Evolutionary conservation across 345 rosid species (phyloP).

Genomic region (Passiflora organensis): DNA sequence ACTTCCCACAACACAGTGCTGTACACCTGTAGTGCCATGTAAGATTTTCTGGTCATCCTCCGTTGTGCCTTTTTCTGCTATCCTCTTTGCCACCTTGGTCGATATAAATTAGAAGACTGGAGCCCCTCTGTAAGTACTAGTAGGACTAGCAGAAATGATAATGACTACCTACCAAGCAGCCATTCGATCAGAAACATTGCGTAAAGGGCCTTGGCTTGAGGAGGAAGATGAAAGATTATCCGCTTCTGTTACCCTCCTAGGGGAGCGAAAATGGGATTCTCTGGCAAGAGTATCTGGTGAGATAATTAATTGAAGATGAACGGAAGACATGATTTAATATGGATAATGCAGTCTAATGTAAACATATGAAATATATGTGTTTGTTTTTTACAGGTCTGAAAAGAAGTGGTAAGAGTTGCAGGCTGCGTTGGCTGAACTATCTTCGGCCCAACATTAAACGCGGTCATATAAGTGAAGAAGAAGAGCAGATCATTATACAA

Average conservation of each 20-base stretch:
- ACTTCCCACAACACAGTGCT: conserved; percentile 35
- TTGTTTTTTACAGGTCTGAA: conserved; percentile 39
- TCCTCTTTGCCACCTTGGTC: conserved; percentile 14
- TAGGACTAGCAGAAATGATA: neutral
- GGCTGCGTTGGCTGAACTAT: conserved; percentile 71
- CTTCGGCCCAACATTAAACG: conserved; percentile 54
- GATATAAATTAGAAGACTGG: conserved; percentile 17
- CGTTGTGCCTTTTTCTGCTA: conserved; percentile 2
- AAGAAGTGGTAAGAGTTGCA: conserved; percentile 76
- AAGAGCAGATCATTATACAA: conserved; percentile 46
- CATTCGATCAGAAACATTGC: conserved; percentile 35
- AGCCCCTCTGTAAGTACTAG: conserved; percentile 5
- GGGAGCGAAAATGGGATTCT: conserved; percentile 67
- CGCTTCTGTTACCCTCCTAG: conserved; percentile 40
- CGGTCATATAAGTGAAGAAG: conserved; percentile 50
- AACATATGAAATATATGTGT: neutral
- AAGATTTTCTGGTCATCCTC: conserved; percentile 35
- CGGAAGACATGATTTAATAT: neutral
- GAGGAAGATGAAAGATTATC: conserved; percentile 51
- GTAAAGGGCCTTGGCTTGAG: conserved; percentile 60
- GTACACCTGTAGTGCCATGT: conserved; percentile 33
- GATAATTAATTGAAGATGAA: neutral
- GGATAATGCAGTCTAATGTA: neutral
- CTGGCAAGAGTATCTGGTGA: conserved; percentile 53
- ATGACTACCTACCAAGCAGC: conserved; percentile 18